These are phyloP conservation scores for Sisymbrium irio DNA, from an alignment of 345 rosid genomes.

Conservation along the genomic window DNA sequence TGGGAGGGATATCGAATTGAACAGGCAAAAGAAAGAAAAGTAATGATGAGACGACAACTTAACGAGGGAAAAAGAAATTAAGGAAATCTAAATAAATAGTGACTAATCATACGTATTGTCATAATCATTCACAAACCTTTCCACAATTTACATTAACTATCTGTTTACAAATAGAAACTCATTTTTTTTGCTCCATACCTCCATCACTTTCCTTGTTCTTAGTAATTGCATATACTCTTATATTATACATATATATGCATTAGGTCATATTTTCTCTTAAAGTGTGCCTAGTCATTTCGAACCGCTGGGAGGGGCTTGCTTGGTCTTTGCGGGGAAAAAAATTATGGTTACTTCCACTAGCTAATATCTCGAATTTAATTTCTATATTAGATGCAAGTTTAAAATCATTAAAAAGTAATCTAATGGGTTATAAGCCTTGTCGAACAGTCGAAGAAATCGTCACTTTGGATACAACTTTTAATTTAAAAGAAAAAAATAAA, in stretches of 20 bases:
- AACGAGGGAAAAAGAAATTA: conserved; percentile 20
- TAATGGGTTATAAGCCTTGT: not conserved
- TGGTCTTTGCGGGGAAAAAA: not conserved
- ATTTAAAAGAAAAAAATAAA: not conserved
- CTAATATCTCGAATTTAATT: not conserved
- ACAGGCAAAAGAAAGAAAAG: not conserved
- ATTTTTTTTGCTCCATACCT: conserved; percentile 23
- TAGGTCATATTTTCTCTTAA: not conserved
- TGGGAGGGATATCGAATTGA: not conserved
- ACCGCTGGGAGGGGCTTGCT: not conserved
- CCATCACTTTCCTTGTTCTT: not conserved
- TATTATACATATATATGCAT: not conserved
- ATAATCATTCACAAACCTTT: conserved; percentile 13
- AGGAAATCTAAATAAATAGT: conserved; percentile 14
- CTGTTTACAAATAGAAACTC: conserved; percentile 15
- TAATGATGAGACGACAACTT: conserved; percentile 24
- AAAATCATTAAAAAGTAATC: not conserved
- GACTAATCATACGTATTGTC: conserved; percentile 32
- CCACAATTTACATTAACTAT: conserved; percentile 5
- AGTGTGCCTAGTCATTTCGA: conserved; percentile 6
- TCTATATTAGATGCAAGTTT: not conserved
- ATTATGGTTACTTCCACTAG: not conserved
- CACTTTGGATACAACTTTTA: not conserved
- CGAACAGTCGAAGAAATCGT: not conserved
- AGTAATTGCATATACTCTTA: not conserved